Evolutionary conservation across 176 grass and related monocot genomes (phyloP).

Genomic region (Paspalum vaginatum): DNA sequence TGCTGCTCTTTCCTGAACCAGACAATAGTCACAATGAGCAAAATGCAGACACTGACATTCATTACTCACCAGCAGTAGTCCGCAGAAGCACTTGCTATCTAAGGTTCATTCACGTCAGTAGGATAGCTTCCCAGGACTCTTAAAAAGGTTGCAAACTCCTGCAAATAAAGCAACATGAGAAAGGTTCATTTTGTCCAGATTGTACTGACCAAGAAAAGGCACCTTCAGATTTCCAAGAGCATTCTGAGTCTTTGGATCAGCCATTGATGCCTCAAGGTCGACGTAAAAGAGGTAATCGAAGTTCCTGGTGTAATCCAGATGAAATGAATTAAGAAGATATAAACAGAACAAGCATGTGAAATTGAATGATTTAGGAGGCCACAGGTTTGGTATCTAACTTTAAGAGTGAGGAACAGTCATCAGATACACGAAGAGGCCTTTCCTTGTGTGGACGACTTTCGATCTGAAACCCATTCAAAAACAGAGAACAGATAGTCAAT

Average conservation of each 20-base stretch:
- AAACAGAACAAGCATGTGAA: constrained; percentile 24
- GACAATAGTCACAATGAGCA: constrained; percentile 6
- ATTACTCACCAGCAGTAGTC: constrained; percentile 42
- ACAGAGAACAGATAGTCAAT: constrained; percentile 25
- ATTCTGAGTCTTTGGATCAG: constrained; percentile 76
- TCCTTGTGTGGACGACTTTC: constrained; percentile 90
- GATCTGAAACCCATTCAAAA: constrained; percentile 60
- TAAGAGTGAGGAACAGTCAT: constrained; percentile 58
- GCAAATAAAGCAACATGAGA: constrained; percentile 45
- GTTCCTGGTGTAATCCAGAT: constrained; percentile 58
- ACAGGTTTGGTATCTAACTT: constrained; percentile 57
- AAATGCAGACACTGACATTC: constrained; percentile 1
- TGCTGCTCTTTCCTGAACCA: not conserved
- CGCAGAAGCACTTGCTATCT: constrained; percentile 39
- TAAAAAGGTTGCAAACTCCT: constrained; percentile 89
- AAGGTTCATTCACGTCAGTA: constrained; percentile 61
- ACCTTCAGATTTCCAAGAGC: constrained; percentile 94
- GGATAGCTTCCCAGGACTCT: constrained; percentile 84
- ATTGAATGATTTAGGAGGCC: constrained; percentile 4
- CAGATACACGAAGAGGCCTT: constrained; percentile 68
- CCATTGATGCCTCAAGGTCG: constrained; percentile 89
- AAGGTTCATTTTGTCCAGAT: constrained; percentile 3
- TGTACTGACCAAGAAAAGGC: constrained; percentile 25
- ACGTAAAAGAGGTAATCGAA: constrained; percentile 98
- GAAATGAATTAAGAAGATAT: constrained; percentile 10